A percentile compares a stretch with the other conserved stretches of the same genome.
These are phyloP conservation scores for Picea abies DNA, from an alignment of 83 land plant genomes.

Conservation along the genomic window DNA sequence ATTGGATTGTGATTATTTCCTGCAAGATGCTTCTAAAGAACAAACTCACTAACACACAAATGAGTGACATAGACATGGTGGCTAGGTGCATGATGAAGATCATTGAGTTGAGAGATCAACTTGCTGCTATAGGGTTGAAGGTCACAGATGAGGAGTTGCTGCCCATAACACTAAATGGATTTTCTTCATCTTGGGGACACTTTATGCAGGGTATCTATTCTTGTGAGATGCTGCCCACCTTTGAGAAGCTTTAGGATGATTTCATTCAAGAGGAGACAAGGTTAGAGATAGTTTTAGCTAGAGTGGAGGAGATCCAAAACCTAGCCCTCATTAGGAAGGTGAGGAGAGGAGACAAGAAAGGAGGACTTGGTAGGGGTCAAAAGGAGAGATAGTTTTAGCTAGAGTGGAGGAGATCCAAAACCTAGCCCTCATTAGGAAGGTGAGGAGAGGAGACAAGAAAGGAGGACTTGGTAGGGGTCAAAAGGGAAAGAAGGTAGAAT, in stretches of 20 bases:
- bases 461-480: conserved; percentile 5
- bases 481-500: background rate
- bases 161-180: background rate
- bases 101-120: background rate
- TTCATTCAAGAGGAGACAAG: background rate
- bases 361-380: conserved; percentile 1
- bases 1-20: no score
- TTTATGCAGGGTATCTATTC: background rate
- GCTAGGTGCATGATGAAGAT: background rate
- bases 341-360: background rate
- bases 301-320: background rate
- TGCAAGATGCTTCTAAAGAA: no score
- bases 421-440: background rate
- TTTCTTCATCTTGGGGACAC: background rate
- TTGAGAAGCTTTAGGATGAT: no score
- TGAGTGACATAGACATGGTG: conserved; percentile 45
- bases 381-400: background rate
- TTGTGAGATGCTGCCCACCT: no score
- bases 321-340: background rate
- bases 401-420: background rate
- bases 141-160: background rate
- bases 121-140: background rate
- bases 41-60: no score
- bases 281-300: background rate
- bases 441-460: background rate